Conservation (phyloP, 495 filamentous ascomycete genomes). For the Hypoxylon subgilvum region DNA sequence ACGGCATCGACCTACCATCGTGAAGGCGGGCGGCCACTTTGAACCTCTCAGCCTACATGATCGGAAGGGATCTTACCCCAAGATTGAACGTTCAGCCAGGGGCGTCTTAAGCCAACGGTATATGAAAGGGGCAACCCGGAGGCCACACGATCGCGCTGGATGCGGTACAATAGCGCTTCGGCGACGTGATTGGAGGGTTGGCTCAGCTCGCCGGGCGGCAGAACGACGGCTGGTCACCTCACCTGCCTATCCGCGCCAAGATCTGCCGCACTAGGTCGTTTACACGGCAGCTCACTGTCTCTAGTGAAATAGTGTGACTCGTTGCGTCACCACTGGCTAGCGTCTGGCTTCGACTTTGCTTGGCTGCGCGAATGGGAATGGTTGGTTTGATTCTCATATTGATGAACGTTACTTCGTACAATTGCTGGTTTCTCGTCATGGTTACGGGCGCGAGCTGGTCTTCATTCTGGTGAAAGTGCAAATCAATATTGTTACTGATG, state of each 20-base stretch:
- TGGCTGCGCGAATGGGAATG: neutral
- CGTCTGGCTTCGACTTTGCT: neutral
- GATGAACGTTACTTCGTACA: neutral
- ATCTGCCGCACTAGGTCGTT: slow-evolving; percentile 7
- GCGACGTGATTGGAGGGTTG: slow-evolving; percentile 20
- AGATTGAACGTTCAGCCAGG: no score
- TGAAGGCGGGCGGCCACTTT: neutral
- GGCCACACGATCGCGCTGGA: neutral
- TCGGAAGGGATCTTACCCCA: neutral
- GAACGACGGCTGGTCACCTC: slow-evolving; percentile 11
- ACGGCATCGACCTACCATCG: neutral
- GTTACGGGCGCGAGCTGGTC: neutral
- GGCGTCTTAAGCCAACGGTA: slow-evolving; percentile 3
- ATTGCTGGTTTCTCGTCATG: neutral
- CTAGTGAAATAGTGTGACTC: neutral
- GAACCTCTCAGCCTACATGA: neutral
- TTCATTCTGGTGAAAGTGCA: neutral
- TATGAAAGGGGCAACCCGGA: slow-evolving; percentile 31
- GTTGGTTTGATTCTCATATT: neutral
- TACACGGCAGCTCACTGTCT: no score
- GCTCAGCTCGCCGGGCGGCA: slow-evolving; percentile 30
- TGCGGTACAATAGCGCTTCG: slow-evolving; percentile 9
- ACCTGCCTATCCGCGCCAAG: slow-evolving; percentile 34
- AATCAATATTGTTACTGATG: neutral
- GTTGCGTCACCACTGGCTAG: slow-evolving; percentile 3